phyloP scores from a whole-genome alignment of 2,329 filamentous ascomycete genomes.

The Claviceps spartinae region DNA sequence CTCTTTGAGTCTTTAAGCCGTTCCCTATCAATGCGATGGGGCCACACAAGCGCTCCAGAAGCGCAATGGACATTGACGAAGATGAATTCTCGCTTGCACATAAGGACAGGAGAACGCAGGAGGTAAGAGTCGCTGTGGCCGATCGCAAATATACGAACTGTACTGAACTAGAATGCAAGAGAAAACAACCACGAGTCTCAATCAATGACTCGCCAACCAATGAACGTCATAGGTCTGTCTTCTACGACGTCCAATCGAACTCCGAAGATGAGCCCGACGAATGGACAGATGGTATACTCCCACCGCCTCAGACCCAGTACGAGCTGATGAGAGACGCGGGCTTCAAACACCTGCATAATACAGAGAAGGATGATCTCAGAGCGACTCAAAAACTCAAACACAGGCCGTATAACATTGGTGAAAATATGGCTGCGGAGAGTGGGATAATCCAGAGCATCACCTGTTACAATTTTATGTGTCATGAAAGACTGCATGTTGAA shows the following conservation, averaged over 20 bases:
- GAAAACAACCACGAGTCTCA: conserved; percentile 7
- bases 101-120: neutral
- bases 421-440: conserved; percentile 66
- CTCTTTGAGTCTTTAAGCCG: neutral
- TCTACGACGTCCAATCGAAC: neutral
- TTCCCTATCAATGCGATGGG: conserved; percentile 12
- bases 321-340: conserved; percentile 46
- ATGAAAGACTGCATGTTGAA: conserved; percentile 64
- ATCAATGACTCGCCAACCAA: neutral
- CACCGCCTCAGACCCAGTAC: conserved; percentile 43
- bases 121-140: neutral
- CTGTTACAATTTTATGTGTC: conserved; percentile 95
- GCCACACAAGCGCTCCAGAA: conserved; percentile 29
- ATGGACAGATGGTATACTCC: neutral
- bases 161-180: conserved; percentile 10
- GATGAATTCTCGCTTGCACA: neutral
- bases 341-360: conserved; percentile 42
- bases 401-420: conserved; percentile 34
- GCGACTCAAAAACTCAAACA: conserved; percentile 51
- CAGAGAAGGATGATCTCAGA: conserved; percentile 45
- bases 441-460: conserved; percentile 81
- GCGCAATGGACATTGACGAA: conserved; percentile 8
- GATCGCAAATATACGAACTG: neutral
- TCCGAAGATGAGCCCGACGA: conserved; percentile 2
- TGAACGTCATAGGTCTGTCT: neutral